Evolutionary conservation across 176 grass and related monocot species (phyloP), one percentile per base, ranked within the genome.

Genomic region (Carex scoparia): DNA sequence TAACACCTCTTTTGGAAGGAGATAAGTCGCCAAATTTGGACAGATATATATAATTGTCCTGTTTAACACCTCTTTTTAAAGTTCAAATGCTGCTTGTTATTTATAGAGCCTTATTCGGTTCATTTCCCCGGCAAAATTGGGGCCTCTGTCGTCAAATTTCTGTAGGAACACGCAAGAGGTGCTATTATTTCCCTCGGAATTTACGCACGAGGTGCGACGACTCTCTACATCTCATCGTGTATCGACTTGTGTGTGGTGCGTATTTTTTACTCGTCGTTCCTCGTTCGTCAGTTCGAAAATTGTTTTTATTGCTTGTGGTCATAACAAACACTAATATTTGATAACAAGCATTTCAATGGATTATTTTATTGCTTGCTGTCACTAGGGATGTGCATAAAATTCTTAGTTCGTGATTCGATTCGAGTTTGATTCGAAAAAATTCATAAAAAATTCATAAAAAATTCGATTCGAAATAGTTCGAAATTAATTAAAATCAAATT

Each of bases 121-220:
- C 37, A 9, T 18, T n/a, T 42, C 5, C 35, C 67, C 37, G 67
- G 15, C 6, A 70, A 70, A 70, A 70, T 16, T 70, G 35, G 33
- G 35, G 2, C 35, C 12, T 40, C 12, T 15, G 14, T 40, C 44
- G n/a, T 74, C 70, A 28, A 49, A 13, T 74, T 74, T 49, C 70
- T 74, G 70, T 51, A 74, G 44, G 42, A 49, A 74, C 44, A 74
- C 70, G 44, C 70, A 74, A 53, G 35, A 53, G 6, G 44, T 51
- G 53, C 70, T 74, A 53, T 53, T 74, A 74, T 27, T 74, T 74
- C 70, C 70, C 70, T 74, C 40, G 70, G 28, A 28, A n/a, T 74
- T 49, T 27, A 7, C 70, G 70, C 9, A 28, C 5, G 48, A 46
- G 18, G 40, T 18, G 8, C 15, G 40, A 48, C 8, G n/a, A 74